These are phyloP conservation scores for Penicillium sp. DNA, from an alignment of 2,329 filamentous ascomycete species.

Conservation along the genomic window DNA sequence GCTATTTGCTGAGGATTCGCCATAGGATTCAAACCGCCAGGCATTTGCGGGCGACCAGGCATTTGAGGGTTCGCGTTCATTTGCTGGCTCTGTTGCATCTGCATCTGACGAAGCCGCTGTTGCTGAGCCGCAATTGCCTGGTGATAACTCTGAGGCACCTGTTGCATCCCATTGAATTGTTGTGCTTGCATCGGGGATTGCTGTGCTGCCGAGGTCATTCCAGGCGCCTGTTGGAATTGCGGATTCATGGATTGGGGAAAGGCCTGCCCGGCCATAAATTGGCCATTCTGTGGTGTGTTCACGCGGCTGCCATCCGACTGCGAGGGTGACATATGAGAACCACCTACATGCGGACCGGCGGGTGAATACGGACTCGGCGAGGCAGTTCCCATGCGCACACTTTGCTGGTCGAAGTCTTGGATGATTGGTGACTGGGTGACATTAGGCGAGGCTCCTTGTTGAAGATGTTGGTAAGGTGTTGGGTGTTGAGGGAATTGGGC, in stretches of 20 bases:
- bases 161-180: conserved; percentile 51
- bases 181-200: conserved; percentile 45
- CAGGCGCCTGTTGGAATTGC: conserved; percentile 45
- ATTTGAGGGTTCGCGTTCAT: conserved; percentile 47
- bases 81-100: conserved; percentile 74
- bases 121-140: conserved; percentile 71
- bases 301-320: conserved; percentile 68
- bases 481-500: conserved; percentile 63
- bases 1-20: conserved; percentile 45
- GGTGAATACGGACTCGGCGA: conserved; percentile 91
- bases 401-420: conserved; percentile 67
- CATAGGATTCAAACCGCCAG: conserved; percentile 41
- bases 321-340: conserved; percentile 71
- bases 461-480: conserved; percentile 77
- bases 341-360: conserved; percentile 67
- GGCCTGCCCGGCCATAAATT: conserved; percentile 60
- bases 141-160: conserved; percentile 51
- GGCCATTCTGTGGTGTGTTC: conserved; percentile 70
- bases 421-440: conserved; percentile 93
- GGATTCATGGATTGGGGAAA: conserved; percentile 43
- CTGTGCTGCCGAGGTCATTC: conserved; percentile 43
- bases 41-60: conserved; percentile 34
- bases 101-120: conserved; percentile 74
- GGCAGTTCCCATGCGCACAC: conserved; percentile 81
- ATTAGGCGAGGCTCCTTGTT: conserved; percentile 76